These are phyloP conservation scores for Yamagishiella unicocca DNA, from an alignment of 139 green algal species.

Conservation along the genomic window DNA sequence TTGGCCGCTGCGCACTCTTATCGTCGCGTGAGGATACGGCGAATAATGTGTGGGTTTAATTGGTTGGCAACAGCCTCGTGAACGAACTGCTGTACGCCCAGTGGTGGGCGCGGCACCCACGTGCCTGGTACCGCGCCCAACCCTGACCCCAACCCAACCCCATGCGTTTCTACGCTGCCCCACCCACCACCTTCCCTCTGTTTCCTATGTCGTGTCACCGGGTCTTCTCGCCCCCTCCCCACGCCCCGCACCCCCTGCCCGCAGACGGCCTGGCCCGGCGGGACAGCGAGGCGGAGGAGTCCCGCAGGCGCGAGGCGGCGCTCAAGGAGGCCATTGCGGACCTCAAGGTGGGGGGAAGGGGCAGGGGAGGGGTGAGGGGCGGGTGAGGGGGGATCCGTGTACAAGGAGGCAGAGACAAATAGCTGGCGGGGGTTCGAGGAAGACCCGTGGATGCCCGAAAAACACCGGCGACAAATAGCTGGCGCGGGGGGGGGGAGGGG, in stretches of 20 bases:
- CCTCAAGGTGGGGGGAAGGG: conserved; percentile 35
- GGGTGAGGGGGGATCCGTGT: background rate
- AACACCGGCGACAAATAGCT: too few species aligned
- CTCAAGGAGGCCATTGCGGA: conserved; percentile 37
- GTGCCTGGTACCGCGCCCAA: background rate
- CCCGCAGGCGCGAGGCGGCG: conserved; percentile 13
- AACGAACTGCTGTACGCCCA: too few species aligned
- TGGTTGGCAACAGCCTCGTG: background rate
- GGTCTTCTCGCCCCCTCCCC: too few species aligned
- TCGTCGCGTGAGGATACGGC: too few species aligned
- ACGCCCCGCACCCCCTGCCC: background rate
- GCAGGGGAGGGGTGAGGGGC: background rate
- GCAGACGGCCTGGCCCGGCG: conserved; percentile 17
- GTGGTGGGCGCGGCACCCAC: background rate
- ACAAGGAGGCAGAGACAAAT: too few species aligned
- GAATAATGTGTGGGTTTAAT: too few species aligned
- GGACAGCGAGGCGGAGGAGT: conserved; percentile 45
- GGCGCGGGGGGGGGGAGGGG: background rate
- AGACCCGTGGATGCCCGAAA: too few species aligned
- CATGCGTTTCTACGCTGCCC: background rate
- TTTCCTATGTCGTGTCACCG: too few species aligned
- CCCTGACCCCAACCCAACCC: background rate
- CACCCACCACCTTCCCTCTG: too few species aligned
- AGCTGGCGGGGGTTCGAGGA: too few species aligned
- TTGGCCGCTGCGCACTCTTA: too few species aligned